Base-by-base conservation (phyloP, 257 asterid genomes). In the Solanum dulcamara region DNA sequence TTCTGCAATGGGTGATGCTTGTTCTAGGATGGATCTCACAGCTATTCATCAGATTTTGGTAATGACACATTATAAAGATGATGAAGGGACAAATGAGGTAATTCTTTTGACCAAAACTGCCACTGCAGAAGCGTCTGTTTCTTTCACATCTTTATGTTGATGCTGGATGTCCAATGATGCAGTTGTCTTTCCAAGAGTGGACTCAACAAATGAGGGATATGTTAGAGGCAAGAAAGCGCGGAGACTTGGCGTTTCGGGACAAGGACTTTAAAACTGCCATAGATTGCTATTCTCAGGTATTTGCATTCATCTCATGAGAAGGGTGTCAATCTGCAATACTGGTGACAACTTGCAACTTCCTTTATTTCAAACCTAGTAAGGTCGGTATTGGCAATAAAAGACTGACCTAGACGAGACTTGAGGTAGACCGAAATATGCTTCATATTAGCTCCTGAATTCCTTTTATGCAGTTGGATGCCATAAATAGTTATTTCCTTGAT, bases 101-200 rank as follows among this genome's bases (percentile, higher is more conserved):
- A 88, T 48, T 84, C 79, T 42, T 77, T 75, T 77, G 80, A 70
- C 84, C 70, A 85, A 59, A 82, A 71, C 38, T 85, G 48, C 83
- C 70, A 13, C 62, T 70, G 14, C 72, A 48, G 60, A 40, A 42
- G 51, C 5, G n/a, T 22, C 26, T 87, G 85, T n/a, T 22, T 75
- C 40, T 53, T 53, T 68, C 15, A 24, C 35, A 50, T 84, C 62
- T 80, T 83, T 84, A 22, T 85, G 15, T 70, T 30, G 35, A 81
- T 72, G 48, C 28, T 82, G 81, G 85, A 53, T 66, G 70, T 84
- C 46, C 66, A 80, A 79, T 88, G 83, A 20, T 83, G 81, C 75
- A 96, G 99, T 91, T 96, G 85, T 95, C 99, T 48, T 95, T 96
- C 92, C 99, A 96, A 94, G 99, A 96, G 88, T 96, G 99, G 98